Evolutionary conservation across 306 rosid species (phyloP).

Genomic region (Dicorynia guianensis): DNA sequence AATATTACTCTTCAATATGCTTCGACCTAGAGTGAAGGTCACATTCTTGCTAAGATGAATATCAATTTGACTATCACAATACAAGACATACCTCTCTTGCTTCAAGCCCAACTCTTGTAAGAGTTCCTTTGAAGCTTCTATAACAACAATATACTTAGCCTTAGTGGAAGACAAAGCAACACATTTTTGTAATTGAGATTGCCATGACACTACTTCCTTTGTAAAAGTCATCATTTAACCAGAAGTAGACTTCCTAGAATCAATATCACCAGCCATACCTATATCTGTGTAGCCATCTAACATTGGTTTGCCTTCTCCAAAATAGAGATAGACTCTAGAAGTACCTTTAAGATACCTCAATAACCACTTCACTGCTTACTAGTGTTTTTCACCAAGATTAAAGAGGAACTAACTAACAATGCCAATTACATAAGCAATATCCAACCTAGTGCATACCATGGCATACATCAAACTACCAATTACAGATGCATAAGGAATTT

Average conservation of each 20-base stretch:
- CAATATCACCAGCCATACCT: not conserved
- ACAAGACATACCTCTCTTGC: not conserved
- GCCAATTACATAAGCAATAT: too few relatives aligned
- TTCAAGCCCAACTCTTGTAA: not conserved
- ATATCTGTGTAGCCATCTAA: not conserved
- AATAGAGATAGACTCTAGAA: too few relatives aligned
- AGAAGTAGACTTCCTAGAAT: not conserved
- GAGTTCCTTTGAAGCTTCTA: not conserved
- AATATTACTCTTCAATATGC: not conserved
- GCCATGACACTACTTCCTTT: not conserved
- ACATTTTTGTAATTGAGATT: not conserved
- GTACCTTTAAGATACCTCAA: too few relatives aligned
- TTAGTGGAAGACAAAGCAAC: not conserved
- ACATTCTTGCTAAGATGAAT: not conserved
- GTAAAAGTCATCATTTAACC: not conserved
- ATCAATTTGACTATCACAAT: not conserved
- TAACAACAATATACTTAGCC: not conserved
- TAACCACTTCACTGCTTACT: too few relatives aligned
- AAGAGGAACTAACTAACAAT: too few relatives aligned
- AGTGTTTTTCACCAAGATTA: too few relatives aligned
- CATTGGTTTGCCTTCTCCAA: rapidly evolving
- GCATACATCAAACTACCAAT: too few relatives aligned
- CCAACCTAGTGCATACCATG: too few relatives aligned
- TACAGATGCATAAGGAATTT: too few relatives aligned
- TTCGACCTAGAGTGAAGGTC: not conserved